Evolutionary conservation across 352 stramenopile species (phyloP), one percentile per base, ranked within the genome.

Genomic region (Phytophthora hybrid): DNA sequence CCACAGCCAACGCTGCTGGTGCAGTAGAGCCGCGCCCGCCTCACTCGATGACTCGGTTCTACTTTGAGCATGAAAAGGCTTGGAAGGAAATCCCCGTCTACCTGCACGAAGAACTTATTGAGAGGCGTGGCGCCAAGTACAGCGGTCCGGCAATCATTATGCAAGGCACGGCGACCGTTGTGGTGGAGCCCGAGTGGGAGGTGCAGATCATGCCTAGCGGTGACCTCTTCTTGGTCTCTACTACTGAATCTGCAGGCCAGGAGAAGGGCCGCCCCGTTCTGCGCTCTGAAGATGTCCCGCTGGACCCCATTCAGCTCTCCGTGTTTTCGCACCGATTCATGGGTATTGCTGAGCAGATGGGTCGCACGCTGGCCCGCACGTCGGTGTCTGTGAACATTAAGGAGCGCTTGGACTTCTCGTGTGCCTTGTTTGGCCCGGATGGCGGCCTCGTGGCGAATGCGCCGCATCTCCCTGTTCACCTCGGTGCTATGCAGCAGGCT

Each of bases 331-430:
- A 99, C 78, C 90, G 98, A 37, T 99, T 99, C 84, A 99, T 99
- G 98, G 96, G 97, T 18, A 99, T 99, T 79, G 98, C 98, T 7
- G 98, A 99, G 84, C 98, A 99, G 85, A 99, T 99, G 98, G 98
- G 98, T 14, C 89, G 97, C 59, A 99, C 98, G 11, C 79, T 99
- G 31, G 96, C 98, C 62, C 87, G 97, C 16, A 99, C 97, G 3
- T 98, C 92, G 0, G 95, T 99, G 62, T 99, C 95, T 29, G 98
- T 99, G 57, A 99, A 99, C 75, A 99, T 99, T 78, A 99, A 99
- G 79, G 98, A 99, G 78, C 88, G 98, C 14, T 85, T 99, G 10
- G 98, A 99, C 72, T 99, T 99, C 77, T 99, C 94, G 2, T 99
- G 98, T 64, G 98, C 98, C 21, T 83, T 99, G 16, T 99, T 99